A percentile compares a stretch with the other conserved stretches of the same genome.
Evolutionary conservation across 768 basidiomycete species (phyloP).

Genomic region (Boletus tomentosulus): DNA sequence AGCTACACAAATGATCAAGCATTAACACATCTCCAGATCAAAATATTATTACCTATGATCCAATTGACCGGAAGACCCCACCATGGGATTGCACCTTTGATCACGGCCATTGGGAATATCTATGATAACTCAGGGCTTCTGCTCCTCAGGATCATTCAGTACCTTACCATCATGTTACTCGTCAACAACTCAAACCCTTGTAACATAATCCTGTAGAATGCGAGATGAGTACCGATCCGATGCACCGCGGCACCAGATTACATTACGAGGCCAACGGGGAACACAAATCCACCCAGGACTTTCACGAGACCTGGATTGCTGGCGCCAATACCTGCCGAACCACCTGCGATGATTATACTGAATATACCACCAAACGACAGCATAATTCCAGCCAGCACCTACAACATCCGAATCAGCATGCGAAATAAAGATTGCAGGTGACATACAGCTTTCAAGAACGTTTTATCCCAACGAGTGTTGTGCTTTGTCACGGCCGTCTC

Average conservation of each 20-base stretch:
- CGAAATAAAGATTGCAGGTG: background rate
- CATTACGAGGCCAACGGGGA: conserved; percentile 78
- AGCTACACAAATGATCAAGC: conserved; percentile 37
- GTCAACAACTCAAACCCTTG: conserved; percentile 69
- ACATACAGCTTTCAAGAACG: conserved; percentile 69
- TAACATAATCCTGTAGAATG: conserved; percentile 55
- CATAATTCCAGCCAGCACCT: conserved; percentile 70
- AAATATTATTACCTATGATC: conserved; percentile 50
- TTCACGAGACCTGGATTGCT: conserved; percentile 67
- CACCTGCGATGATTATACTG: conserved; percentile 56
- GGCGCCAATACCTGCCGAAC: conserved; percentile 45
- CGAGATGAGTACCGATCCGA: background rate
- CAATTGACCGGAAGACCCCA: conserved; percentile 69
- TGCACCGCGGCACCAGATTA: conserved; percentile 24
- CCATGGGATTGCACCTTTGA: conserved; percentile 60
- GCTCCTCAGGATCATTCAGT: background rate
- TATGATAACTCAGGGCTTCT: conserved; percentile 22
- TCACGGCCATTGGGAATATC: conserved; percentile 66
- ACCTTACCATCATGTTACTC: conserved; percentile 68
- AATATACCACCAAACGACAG: conserved; percentile 71
- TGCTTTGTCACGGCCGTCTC: conserved; percentile 60
- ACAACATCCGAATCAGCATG: background rate
- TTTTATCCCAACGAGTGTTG: conserved; percentile 51
- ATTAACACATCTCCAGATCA: background rate
- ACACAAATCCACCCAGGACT: conserved; percentile 61